Evolutionary conservation across 1,284 basidiomycete species (phyloP).

Genomic region (Cutaneotrichosporon spelunceum): DNA sequence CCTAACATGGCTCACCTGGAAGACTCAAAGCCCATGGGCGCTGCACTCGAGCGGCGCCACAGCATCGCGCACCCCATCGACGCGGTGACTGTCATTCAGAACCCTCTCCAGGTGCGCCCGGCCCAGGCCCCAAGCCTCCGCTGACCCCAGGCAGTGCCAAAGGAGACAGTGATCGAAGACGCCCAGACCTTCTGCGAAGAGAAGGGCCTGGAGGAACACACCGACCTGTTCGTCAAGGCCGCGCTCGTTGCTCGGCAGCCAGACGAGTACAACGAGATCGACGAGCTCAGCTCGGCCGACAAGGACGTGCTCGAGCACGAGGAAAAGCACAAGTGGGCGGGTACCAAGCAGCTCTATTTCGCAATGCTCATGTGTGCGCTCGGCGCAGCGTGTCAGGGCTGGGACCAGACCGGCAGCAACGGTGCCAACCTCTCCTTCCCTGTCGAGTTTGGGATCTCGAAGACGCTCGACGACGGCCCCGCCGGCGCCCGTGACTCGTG

Average conservation of each 20-base stretch:
- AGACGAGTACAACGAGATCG: conserved; percentile 54
- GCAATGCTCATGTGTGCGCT: conserved; percentile 37
- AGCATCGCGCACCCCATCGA: not conserved
- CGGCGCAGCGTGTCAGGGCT: conserved; percentile 42
- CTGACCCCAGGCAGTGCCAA: no score
- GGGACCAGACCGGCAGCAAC: conserved; percentile 48
- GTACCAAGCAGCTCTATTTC: conserved; percentile 53
- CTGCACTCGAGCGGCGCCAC: not conserved
- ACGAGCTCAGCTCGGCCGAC: conserved; percentile 62
- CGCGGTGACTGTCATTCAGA: conserved; percentile 2
- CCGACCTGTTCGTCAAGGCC: conserved; percentile 58
- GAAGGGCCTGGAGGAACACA: not conserved
- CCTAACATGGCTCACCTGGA: no score
- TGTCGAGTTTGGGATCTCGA: conserved; percentile 59
- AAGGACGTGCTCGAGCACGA: conserved; percentile 56
- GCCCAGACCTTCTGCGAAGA: not conserved
- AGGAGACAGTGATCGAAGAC: not conserved
- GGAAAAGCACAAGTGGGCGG: conserved; percentile 62
- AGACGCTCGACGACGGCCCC: not conserved
- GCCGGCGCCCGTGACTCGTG: conserved; percentile 12
- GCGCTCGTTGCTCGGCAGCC: conserved; percentile 64
- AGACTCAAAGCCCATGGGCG: no score
- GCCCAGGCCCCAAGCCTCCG: no score
- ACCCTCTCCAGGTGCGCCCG: conserved; percentile 3
- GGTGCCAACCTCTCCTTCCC: conserved; percentile 68